Evolutionary conservation across 225 moss, liverwort and hornwort genomes (phyloP).

Genomic region (Straminergon stramineum): DNA sequence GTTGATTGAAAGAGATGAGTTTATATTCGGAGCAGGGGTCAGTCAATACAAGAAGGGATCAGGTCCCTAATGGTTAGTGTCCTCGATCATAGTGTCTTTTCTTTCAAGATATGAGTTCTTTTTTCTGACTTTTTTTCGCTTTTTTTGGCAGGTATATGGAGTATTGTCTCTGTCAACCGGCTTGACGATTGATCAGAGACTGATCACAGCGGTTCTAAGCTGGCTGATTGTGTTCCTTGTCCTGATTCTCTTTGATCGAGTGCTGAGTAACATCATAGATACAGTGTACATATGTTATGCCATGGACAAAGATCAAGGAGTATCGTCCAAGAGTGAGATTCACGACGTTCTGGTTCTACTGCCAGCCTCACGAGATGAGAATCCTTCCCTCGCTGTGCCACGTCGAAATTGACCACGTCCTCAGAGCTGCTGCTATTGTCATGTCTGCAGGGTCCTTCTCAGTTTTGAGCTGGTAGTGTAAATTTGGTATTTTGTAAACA

Average conservation of each 20-base stretch:
- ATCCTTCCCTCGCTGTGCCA: conserved; percentile 45
- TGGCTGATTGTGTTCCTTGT: conserved; percentile 35
- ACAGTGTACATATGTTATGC: conserved; percentile 88
- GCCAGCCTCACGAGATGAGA: conserved; percentile 44
- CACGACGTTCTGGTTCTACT: conserved; percentile 64
- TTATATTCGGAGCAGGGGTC: not conserved
- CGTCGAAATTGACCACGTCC: conserved; percentile 5
- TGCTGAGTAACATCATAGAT: conserved; percentile 62
- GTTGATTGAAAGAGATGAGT: not conserved
- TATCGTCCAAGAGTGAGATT: conserved; percentile 53
- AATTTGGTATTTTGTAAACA: not conserved
- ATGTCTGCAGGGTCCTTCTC: not conserved
- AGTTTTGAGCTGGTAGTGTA: not conserved
- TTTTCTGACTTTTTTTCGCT: not conserved
- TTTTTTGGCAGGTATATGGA: conserved; percentile 47
- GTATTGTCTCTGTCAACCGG: conserved; percentile 32
- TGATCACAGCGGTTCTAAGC: conserved; percentile 13
- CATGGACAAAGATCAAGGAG: conserved; percentile 76
- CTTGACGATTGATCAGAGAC: conserved; percentile 11
- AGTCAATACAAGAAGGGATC: not conserved
- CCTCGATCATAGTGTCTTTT: not conserved
- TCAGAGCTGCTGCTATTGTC: not conserved
- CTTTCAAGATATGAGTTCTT: not conserved
- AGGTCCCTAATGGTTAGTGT: not conserved
- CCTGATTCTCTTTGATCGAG: conserved; percentile 27